A percentile compares a stretch with the other conserved stretches of the same genome.
phyloP scores from a whole-genome alignment of 2,329 filamentous ascomycete species.

The Epichloe sp. region DNA sequence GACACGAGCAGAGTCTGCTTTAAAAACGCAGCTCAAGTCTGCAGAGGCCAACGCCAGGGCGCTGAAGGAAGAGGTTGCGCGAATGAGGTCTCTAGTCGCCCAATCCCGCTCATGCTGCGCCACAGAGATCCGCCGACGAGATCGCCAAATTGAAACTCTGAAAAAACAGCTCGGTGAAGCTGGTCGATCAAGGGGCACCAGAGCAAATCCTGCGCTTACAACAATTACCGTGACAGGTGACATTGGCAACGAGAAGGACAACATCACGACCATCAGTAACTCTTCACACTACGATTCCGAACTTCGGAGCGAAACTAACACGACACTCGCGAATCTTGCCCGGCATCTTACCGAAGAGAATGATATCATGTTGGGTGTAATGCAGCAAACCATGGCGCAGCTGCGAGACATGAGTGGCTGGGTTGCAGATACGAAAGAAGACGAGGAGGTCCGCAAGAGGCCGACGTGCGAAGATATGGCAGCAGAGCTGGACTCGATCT shows the following conservation, averaged over 20 bases:
- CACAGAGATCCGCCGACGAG: conserved; percentile 81
- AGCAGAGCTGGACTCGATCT: conserved; percentile 58
- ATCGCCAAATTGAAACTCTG: conserved; percentile 75
- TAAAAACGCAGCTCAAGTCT: conserved; percentile 56
- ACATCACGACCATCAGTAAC: conserved; percentile 10
- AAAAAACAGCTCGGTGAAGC: conserved; percentile 75
- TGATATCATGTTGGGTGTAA: conserved; percentile 60
- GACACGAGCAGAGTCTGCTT: conserved; percentile 58
- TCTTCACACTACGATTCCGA: conserved; percentile 41
- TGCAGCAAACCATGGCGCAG: conserved; percentile 57
- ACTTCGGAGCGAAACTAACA: conserved; percentile 75
- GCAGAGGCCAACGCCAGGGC: conserved; percentile 61
- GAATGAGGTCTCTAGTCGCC: conserved; percentile 64
- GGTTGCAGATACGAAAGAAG: conserved; percentile 21
- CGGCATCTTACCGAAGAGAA: conserved; percentile 85
- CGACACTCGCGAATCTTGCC: conserved; percentile 76
- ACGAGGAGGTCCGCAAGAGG: conserved; percentile 20
- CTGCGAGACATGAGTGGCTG: conserved; percentile 58
- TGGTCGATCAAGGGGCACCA: conserved; percentile 45
- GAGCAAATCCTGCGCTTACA: conserved; percentile 39
- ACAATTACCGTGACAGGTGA: conserved; percentile 46
- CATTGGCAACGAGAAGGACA: conserved; percentile 33
- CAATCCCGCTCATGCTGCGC: conserved; percentile 80
- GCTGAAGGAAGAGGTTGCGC: conserved; percentile 73
- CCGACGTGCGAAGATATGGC: conserved; percentile 52